These are phyloP conservation scores for Diaporthe vaccinii DNA, from an alignment of 2,329 filamentous ascomycete genomes.

Conservation along the genomic window DNA sequence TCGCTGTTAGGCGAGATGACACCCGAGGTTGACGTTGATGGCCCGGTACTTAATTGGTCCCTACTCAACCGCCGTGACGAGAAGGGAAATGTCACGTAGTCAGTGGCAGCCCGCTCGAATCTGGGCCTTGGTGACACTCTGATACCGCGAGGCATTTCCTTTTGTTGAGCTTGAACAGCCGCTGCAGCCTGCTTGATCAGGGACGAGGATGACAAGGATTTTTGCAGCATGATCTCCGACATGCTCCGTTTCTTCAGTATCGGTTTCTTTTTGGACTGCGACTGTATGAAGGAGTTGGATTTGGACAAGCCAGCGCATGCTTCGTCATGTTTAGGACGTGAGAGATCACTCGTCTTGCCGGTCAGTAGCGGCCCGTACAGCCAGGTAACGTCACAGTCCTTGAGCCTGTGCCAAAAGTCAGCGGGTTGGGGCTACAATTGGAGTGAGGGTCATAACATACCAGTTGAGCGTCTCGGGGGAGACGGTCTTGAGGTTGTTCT, in stretches of 20 bases:
- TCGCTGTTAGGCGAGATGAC: conserved; percentile 72
- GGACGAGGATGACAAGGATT: conserved; percentile 88
- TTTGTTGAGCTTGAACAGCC: conserved; percentile 86
- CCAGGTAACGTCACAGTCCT: conserved; percentile 98
- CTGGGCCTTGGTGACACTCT: conserved; percentile 64
- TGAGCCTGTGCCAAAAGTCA: conserved; percentile 74
- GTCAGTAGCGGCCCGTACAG: conserved; percentile 93
- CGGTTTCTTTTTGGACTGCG: conserved; percentile 78
- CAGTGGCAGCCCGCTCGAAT: conserved; percentile 75
- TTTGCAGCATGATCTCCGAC: conserved; percentile 94
- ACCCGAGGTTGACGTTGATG: conserved; percentile 80
- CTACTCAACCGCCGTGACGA: conserved; percentile 72
- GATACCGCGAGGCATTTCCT: conserved; percentile 56
- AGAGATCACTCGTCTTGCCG: conserved; percentile 53
- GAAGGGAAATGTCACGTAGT: conserved; percentile 76
- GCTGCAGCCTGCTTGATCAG: conserved; percentile 90
- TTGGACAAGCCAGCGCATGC: conserved; percentile 62
- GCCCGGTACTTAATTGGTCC: conserved; percentile 74
- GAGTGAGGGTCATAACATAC: conserved; percentile 63
- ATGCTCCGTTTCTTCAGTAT: conserved; percentile 97
- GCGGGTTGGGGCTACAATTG: background rate
- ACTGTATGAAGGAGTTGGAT: conserved; percentile 74
- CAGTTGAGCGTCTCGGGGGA: conserved; percentile 95
- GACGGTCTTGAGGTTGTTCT: conserved; percentile 87
- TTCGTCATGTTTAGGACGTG: conserved; percentile 7